Evolutionary conservation across 2,329 filamentous ascomycete species (phyloP), one percentile per base, ranked within the genome.

Genomic region (Boeremia exigua): DNA sequence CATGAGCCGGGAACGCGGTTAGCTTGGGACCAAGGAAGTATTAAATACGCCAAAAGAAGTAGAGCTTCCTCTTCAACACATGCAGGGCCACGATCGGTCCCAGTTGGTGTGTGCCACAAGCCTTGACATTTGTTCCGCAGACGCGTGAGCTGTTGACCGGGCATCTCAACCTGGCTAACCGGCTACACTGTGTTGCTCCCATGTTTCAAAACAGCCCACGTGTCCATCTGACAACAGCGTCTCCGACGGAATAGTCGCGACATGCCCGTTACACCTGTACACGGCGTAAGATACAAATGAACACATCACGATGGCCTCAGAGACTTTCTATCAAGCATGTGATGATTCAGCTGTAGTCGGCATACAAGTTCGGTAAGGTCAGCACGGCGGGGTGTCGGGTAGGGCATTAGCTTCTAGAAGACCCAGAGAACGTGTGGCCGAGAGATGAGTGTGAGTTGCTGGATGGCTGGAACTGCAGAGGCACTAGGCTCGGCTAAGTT

Each of bases 401-500:
- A 45, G 47, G 37, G 47, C 42, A 47, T 56, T 56, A 56, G 53
- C 43, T 56, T 51, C 47, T 43, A 51, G 53, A 56, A 51, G 47
- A 51, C 32, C 30, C 36, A 43, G 19, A 36, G 53, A 51, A 50
- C 36, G 36, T 42, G 42, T 56, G 53, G 53, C 25, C 37, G 42
- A 56, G 36, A 43, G 32, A 39, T 11, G 23, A 36, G 19, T 17
- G 23, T 25, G 23, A 10, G 30, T 6, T 44, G 48, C 30, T 37
- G 32, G 28, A 32, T 51, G 39, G 36, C 48, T 51, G 40, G 39
- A 27, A 23, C 12, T 15, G 12, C 38, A 34, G 25, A n/a, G 17
- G 39, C 46, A 42, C 42, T 50, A 56, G 36, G 36, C 53, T 50
- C 46, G 34, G 46, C 45, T 17, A 27, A 39, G 63, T 67, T 64